Evolutionary conservation across 129 eudicot species (phyloP).

Genomic region (Lactuca sativa): DNA sequence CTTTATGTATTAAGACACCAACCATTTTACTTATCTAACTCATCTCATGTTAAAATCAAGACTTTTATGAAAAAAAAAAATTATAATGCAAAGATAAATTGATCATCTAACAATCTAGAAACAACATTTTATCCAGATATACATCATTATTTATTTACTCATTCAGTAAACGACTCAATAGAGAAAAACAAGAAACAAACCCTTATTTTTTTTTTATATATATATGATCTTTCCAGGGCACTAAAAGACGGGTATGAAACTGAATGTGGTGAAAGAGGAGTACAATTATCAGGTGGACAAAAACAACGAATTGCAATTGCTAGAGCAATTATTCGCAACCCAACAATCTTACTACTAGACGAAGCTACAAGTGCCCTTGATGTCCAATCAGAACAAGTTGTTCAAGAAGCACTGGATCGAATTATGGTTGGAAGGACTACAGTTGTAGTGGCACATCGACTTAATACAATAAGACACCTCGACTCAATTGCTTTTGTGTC

Average conservation of each 20-base stretch:
- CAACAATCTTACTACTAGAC: conserved; percentile 59
- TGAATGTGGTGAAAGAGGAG: conserved; percentile 90
- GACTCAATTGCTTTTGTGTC: conserved; percentile 72
- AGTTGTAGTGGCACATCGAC: conserved; percentile 82
- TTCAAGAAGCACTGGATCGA: conserved; percentile 81
- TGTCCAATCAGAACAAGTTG: conserved; percentile 80
- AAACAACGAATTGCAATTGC: conserved; percentile 87
- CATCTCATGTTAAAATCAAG: no score
- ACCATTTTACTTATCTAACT: no score
- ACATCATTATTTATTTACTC: no score
- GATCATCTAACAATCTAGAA: no score
- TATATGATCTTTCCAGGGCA: conserved; percentile 31
- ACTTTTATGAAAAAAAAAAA: no score
- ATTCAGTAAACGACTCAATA: no score
- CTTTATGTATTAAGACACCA: no score
- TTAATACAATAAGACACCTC: conserved; percentile 75
- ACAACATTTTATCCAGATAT: no score
- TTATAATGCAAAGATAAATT: no score
- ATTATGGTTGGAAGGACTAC: conserved; percentile 91
- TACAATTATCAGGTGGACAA: conserved; percentile 92
- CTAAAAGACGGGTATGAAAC: conserved; percentile 84
- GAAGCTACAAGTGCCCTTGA: conserved; percentile 95
- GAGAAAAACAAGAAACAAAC: no score
- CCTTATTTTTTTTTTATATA: not conserved
- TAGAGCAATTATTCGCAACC: conserved; percentile 73